phyloP scores from a whole-genome alignment of 2,329 filamentous ascomycete species.

The Botrytis aclada region DNA sequence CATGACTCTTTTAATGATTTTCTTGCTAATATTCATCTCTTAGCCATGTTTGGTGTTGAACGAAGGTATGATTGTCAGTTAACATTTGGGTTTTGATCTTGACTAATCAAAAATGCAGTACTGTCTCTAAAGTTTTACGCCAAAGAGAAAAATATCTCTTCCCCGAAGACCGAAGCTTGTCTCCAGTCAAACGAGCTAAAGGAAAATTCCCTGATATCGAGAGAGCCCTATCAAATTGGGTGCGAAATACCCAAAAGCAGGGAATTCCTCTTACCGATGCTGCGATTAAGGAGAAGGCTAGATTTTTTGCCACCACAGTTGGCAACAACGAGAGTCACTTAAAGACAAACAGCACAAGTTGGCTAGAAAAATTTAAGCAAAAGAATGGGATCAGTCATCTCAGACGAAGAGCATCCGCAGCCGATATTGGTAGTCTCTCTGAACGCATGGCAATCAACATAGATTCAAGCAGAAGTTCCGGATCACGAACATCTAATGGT shows the following conservation, averaged over 20 bases:
- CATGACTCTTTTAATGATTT: background rate
- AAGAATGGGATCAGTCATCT: slow-evolving; percentile 52
- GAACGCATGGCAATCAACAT: slow-evolving; percentile 59
- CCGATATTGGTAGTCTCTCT: slow-evolving; percentile 57
- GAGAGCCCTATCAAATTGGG: slow-evolving; percentile 83
- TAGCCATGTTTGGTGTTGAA: slow-evolving; percentile 90
- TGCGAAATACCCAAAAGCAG: slow-evolving; percentile 73
- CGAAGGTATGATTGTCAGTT: slow-evolving; percentile 67
- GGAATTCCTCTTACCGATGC: slow-evolving; percentile 72
- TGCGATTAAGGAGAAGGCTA: slow-evolving; percentile 81
- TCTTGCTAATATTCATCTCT: background rate
- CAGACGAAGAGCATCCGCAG: slow-evolving; percentile 58
- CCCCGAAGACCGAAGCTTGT: slow-evolving; percentile 72
- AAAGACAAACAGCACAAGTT: slow-evolving; percentile 68
- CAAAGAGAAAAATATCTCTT: slow-evolving; percentile 93
- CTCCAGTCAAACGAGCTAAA: slow-evolving; percentile 78
- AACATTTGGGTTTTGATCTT: background rate
- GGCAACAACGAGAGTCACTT: slow-evolving; percentile 68
- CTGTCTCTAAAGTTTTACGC: slow-evolving; percentile 95
- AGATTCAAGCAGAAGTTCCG: slow-evolving; percentile 53
- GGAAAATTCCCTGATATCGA: slow-evolving; percentile 89
- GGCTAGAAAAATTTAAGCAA: slow-evolving; percentile 95
- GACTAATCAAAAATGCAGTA: slow-evolving; percentile 52
- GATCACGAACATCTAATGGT: slow-evolving; percentile 59
- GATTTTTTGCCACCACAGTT: slow-evolving; percentile 73